Evolutionary conservation across 805 yeast genomes (phyloP).

Genomic region (Zygoascus biomembranicola): DNA sequence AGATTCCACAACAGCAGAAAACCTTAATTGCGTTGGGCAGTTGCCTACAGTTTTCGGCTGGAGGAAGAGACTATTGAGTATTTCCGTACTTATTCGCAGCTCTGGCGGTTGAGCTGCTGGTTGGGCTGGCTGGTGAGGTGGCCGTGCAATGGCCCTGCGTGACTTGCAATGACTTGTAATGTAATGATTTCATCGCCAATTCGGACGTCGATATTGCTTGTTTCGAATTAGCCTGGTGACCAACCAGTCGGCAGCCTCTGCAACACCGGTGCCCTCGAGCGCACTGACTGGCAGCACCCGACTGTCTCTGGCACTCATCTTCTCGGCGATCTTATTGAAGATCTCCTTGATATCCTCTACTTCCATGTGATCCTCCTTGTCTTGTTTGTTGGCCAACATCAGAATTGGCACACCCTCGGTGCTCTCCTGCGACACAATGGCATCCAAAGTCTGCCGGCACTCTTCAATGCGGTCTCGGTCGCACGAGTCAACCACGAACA

Average conservation of each 20-base stretch:
- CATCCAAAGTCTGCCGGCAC: slow-evolving; percentile 55
- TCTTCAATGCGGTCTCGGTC: slow-evolving; percentile 78
- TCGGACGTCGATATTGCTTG: slow-evolving; percentile 54
- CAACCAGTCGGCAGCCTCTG: slow-evolving; percentile 86
- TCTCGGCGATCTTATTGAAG: slow-evolving; percentile 73
- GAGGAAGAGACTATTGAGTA: too few relatives aligned
- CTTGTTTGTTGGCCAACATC: slow-evolving; percentile 95
- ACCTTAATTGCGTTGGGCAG: too few relatives aligned
- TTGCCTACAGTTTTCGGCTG: too few relatives aligned
- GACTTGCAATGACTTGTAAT: too few relatives aligned
- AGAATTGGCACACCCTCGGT: slow-evolving; percentile 78
- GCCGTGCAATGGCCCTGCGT: too few relatives aligned
- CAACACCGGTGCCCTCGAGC: slow-evolving; percentile 65
- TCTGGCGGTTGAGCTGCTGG: too few relatives aligned
- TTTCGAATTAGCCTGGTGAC: slow-evolving; percentile 62
- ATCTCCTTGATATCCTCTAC: slow-evolving; percentile 76
- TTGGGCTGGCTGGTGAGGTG: too few relatives aligned
- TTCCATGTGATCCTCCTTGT: slow-evolving; percentile 59
- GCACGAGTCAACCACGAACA: slow-evolving; percentile 87
- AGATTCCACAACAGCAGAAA: too few relatives aligned
- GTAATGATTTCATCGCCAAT: slow-evolving; percentile 11
- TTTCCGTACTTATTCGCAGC: too few relatives aligned
- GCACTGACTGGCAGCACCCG: slow-evolving; percentile 88
- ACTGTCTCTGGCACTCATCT: slow-evolving; percentile 82
- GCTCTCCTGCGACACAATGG: slow-evolving; percentile 49